Evolutionary conservation across 805 yeast species (phyloP).

Genomic region (Zygosaccharomyces gambellarensis): DNA sequence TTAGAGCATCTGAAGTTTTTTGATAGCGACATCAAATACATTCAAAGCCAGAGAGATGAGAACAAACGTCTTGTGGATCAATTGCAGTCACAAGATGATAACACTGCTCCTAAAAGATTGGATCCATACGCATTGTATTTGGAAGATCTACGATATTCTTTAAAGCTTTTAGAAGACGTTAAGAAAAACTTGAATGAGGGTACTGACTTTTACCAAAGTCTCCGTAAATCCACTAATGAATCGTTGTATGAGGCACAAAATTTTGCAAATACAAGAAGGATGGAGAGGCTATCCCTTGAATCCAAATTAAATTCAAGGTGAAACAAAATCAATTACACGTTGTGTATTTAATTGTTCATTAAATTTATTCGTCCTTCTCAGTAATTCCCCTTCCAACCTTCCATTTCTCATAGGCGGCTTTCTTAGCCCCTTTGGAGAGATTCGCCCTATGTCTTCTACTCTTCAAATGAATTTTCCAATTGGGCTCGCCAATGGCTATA

Average conservation of each 20-base stretch:
- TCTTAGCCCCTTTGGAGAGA: constrained; percentile 43
- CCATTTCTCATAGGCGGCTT: constrained; percentile 50
- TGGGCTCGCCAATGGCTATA: constrained; percentile 67
- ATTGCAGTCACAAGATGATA: constrained; percentile 31
- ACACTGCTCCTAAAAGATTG: constrained; percentile 9
- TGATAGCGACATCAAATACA: constrained; percentile 44
- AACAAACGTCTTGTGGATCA: constrained; percentile 40
- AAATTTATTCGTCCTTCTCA: background rate
- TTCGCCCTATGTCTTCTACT: constrained; percentile 67
- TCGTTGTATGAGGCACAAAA: constrained; percentile 47
- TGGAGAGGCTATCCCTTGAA: constrained; percentile 52
- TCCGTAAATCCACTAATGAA: constrained; percentile 43
- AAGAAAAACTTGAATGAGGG: constrained; percentile 63
- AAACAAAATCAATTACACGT: background rate
- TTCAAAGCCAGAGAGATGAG: constrained; percentile 38
- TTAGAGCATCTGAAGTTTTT: constrained; percentile 44
- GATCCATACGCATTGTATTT: constrained; percentile 23
- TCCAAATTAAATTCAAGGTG: constrained; percentile 6
- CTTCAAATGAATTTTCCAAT: constrained; percentile 60
- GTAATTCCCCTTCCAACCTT: constrained; percentile 12
- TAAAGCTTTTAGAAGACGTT: constrained; percentile 47
- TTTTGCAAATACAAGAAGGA: constrained; percentile 47
- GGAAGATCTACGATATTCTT: constrained; percentile 25
- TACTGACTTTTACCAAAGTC: constrained; percentile 60
- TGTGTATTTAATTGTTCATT: background rate